Evolutionary conservation across 495 filamentous ascomycete genomes (phyloP), one percentile per base, ranked within the genome.

Genomic region (Daldinia grandis): DNA sequence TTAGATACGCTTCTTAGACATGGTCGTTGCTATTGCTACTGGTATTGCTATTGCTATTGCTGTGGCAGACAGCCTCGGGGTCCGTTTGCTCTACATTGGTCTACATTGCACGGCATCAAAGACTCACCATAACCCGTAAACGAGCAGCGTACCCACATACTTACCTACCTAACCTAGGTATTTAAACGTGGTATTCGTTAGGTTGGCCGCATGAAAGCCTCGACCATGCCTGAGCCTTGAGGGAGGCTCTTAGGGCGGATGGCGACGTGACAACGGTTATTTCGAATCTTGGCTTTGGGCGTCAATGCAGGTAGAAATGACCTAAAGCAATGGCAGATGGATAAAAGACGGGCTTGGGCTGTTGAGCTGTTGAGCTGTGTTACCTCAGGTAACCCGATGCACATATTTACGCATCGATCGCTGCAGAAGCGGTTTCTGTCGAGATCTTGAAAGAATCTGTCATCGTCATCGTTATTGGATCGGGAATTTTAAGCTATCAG

Each of bases 361-460:
- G 42, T 47, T 47, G 42, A 35, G 33, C 24, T 50, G 54, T 53
- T 31, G 51, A 42, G 44, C n/a, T 1, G 42, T 57, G 28, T 5
- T 24, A 56, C 62, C 27, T 28, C 42, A 12, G 24, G 25, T 27
- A 54, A 55, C 33, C 15, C 38, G 19, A 30, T 28, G 24, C 9
- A 15, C 24, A 53, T 28, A 17, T 53, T n/a, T 14, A 38, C 61
- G 62, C 61, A 55, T 57, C 64, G 69, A 72, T 72, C 69, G 64
- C 55, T 65, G 64, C 47, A 63, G 68, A 71, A 58, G 63, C 53
- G 19, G 44, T 64, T 58, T 63, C n/a, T 51, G 44, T 60, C 38
- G 14, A 57, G 69, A 72, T 72, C 69, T 67, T 50, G 56, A 57
- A 28, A 56, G 44, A 62, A 61, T 53, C 58, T 49, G 17, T 31